These are phyloP conservation scores for Paecilomyces niveus DNA, from an alignment of 2,329 filamentous ascomycete genomes.

Conservation along the genomic window DNA sequence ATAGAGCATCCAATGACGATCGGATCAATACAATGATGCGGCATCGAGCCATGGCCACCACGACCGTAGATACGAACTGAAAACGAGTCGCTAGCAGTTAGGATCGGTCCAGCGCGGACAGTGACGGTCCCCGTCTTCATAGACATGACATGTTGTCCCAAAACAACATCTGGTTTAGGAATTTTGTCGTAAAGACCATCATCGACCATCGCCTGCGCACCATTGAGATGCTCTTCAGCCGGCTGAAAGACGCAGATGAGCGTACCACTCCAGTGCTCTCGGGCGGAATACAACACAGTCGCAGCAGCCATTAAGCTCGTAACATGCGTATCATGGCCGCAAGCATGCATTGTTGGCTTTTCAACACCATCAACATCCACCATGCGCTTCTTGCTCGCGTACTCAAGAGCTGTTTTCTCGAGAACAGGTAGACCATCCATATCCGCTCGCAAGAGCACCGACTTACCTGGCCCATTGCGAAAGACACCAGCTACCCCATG, in stretches of 20 bases:
- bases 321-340: constrained; percentile 62
- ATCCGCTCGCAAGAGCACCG: constrained; percentile 54
- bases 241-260: constrained; percentile 58
- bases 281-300: constrained; percentile 38
- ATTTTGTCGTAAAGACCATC: constrained; percentile 50
- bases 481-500: constrained; percentile 52
- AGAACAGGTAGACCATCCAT: constrained; percentile 55
- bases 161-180: constrained; percentile 49
- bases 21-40: constrained; percentile 42
- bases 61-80: constrained; percentile 33
- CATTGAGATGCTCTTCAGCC: constrained; percentile 52
- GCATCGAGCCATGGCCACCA: constrained; percentile 39
- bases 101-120: constrained; percentile 23
- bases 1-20: constrained; percentile 37
- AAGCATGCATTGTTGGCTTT: constrained; percentile 60
- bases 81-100: constrained; percentile 30
- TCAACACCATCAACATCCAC: constrained; percentile 41
- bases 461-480: constrained; percentile 49
- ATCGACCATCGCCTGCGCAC: constrained; percentile 53
- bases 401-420: constrained; percentile 49
- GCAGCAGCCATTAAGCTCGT: constrained; percentile 51
- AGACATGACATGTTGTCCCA: constrained; percentile 49
- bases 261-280: constrained; percentile 50
- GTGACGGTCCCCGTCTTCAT: constrained; percentile 29
- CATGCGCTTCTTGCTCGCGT: constrained; percentile 45